Base-by-base conservation (phyloP, 176 grass and related monocot genomes). In the Oryza meyeriana region DNA sequence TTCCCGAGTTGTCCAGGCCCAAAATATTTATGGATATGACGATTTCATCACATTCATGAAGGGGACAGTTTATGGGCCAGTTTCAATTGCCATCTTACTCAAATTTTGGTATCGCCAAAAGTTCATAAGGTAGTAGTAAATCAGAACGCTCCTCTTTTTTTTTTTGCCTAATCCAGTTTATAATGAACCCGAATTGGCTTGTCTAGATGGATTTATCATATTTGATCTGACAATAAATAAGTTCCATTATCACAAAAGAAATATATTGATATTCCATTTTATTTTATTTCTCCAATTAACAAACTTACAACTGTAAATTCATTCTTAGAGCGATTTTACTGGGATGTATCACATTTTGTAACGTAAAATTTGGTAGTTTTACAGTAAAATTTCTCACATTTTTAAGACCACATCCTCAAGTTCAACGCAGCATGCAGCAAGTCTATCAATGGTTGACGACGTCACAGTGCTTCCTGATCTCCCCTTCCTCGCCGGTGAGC, bases 401-500 rank as follows among this genome's bases (percentile, higher is more conserved):
- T 52, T 55, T 22, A 47, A 47, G 44, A 47, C 17, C 5, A 20
- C 6, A 35, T 4, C 64, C 16, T 64, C 64, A 34, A 34, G 62
- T 14, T 64, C 13, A 31, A 30, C 5, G 3, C 27, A 64, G 28
- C 29, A 18, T 8, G 29, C 9, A 22, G 17, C 18, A 68, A 38
- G 3, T 9, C 20, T 0, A 65, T 68, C 22, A 61, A 28, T 26
- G 8, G 59, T 78, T 78, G 57, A 31, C 59, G 36, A 41, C 26
- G 25, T 64, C 14, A 3, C 75, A 78, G 9, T 30, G 25, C 26
- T 29, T 78, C 59, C 75, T 64, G 36, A 78, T 78, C 75, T 64
- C 58, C 17, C 58, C 75, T 39, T 78, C 25, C 4, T 64, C 59
- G 1, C 75, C 59, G 75, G 59, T 64, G 75, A 78, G 75, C 59